Base-by-base conservation (phyloP, 257 asterid species). In the Buddleja alternifolia region DNA sequence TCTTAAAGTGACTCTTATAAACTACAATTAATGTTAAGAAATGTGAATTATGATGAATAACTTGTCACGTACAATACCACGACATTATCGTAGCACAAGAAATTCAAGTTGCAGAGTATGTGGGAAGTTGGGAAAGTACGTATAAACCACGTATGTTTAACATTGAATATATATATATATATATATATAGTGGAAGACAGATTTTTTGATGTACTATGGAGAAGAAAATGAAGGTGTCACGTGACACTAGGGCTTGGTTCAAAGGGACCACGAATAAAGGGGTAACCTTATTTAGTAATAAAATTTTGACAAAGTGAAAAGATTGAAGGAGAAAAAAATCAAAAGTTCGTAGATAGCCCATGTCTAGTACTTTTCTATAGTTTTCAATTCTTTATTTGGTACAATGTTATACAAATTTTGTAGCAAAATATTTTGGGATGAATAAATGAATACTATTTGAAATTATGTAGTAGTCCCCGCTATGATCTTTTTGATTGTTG, bases 21-120 rank as follows among this genome's bases (percentile, higher is more conserved):
- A 55, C 0, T 1, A 24, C 6, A 15, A 53, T 8, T 36, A 36
- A 11, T 29, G 2, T 29, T 9, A 14, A 15, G 7, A 29, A 7
- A 40, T 16, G 8, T 46, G 23, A 32, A 15, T 37, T 42, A 7
- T 2, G 50, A 36, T 11, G 12, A 21, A 52, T 8, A n/a, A 56
- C 9, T 8, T 59, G 76, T 77, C 78, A 64, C 74, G 65, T 74
- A 85, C 39, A 3, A 20, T 74, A 71, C 52, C 65, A 61, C 75
- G 81, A 77, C 82, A 77, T 67, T 65, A 81, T 83, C 69, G 80
- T 80, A 47, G 32, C 67, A 54, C 16, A 10, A 8, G 74, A 72
- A 48, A 37, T 71, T 66, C 72, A 12, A 32, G 29, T 63, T 17
- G 36, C 66, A 67, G 78, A 73, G 73, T 74, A 73, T 83, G 82